A percentile compares a stretch with the other conserved stretches of the same genome.
Conservation (phyloP, 2,329 filamentous ascomycete species). For the Scleromitrula shiraiana region DNA sequence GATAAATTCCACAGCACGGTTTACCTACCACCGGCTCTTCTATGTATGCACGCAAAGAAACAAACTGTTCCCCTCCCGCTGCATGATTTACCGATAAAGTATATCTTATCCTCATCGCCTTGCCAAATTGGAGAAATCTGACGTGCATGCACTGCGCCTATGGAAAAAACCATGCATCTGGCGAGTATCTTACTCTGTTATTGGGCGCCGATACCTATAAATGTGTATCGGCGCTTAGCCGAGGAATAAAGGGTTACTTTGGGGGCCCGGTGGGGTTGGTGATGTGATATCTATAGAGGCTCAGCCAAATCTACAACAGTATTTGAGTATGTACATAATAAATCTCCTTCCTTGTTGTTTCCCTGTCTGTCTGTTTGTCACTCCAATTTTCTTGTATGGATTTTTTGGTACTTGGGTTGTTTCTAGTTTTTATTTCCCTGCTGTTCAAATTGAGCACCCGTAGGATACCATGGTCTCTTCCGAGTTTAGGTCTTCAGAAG, state of each 20-base stretch:
- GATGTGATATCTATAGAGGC: background rate
- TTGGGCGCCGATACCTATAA: background rate
- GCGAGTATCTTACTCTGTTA: constrained; percentile 1
- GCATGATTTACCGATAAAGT: background rate
- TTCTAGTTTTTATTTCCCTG: background rate
- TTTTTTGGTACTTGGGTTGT: background rate
- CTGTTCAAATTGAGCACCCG: background rate
- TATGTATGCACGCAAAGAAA: no score
- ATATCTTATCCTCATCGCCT: no score
- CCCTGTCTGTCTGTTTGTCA: no score
- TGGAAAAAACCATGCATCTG: background rate
- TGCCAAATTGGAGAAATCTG: background rate
- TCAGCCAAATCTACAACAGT: background rate
- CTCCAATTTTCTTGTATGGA: background rate
- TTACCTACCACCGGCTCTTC: no score
- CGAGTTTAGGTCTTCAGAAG: background rate
- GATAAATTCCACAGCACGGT: no score
- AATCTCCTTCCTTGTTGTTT: background rate
- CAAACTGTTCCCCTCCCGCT: no score
- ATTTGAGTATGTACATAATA: background rate
- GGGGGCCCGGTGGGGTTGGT: background rate
- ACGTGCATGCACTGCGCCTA: constrained; percentile 4
- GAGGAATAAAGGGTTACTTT: background rate
- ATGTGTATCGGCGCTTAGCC: background rate
- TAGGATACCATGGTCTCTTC: constrained; percentile 4